These are phyloP conservation scores for Globisporangium iwayamae DNA, from an alignment of 352 stramenopile species.

Conservation along the genomic window DNA sequence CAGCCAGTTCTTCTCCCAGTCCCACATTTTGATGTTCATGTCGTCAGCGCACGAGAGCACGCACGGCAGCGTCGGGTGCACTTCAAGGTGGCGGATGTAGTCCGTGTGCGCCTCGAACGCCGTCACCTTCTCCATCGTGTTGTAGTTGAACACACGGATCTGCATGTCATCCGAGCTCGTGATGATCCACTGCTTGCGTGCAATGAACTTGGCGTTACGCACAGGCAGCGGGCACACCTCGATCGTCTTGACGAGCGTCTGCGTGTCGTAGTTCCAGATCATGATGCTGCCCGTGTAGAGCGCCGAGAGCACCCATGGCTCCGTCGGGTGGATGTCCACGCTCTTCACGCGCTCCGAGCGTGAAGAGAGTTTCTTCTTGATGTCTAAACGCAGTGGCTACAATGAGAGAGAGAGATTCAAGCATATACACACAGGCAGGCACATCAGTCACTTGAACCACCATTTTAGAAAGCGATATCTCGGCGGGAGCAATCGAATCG, in stretches of 20 bases:
- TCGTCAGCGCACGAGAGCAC: conserved; percentile 97
- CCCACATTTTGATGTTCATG: conserved; percentile 99
- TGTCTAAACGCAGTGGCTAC: conserved; percentile 75
- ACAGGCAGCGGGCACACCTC: conserved; percentile 96
- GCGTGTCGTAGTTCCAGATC: conserved; percentile 98
- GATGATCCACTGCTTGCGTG: conserved; percentile 97
- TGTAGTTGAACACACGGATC: conserved; percentile 99
- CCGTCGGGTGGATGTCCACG: conserved; percentile 97
- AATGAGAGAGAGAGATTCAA: background rate
- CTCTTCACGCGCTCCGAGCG: conserved; percentile 98
- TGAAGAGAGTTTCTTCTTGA: conserved; percentile 94
- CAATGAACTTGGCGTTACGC: conserved; percentile 92
- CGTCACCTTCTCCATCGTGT: conserved; percentile 97
- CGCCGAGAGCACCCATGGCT: conserved; percentile 97
- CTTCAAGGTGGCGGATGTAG: conserved; percentile 97
- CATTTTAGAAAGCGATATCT: background rate
- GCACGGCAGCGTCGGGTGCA: conserved; percentile 97
- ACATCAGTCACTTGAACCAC: background rate
- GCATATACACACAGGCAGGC: background rate
- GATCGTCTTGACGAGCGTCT: conserved; percentile 96
- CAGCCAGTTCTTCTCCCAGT: conserved; percentile 91
- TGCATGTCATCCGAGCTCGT: conserved; percentile 96
- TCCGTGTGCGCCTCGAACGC: conserved; percentile 97
- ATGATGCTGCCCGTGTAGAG: conserved; percentile 98
- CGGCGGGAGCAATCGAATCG: background rate